Conservation (phyloP, 495 filamentous ascomycete species). For the Penicillium mononematosum region DNA sequence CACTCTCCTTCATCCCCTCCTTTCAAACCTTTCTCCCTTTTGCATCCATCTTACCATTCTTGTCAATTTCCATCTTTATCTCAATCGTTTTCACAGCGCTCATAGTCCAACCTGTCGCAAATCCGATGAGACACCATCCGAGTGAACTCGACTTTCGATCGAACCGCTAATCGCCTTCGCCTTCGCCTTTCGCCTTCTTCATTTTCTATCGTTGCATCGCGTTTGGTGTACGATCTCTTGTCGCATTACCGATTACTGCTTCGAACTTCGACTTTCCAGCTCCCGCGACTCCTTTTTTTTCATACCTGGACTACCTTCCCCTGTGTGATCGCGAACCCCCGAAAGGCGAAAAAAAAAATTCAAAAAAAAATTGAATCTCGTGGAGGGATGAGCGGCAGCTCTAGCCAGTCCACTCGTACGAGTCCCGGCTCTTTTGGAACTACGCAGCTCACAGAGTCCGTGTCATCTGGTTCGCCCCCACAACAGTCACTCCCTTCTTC, state of each 20-base stretch:
- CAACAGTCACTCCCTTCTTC: constrained; percentile 40
- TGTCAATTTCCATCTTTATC: constrained; percentile 22
- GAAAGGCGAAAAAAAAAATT: constrained; percentile 29
- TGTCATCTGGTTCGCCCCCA: constrained; percentile 48
- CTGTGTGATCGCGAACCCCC: constrained; percentile 20
- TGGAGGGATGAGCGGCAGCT: constrained; percentile 51
- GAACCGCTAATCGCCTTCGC: constrained; percentile 20
- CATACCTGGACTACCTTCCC: neutral
- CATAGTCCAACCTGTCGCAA: constrained; percentile 23
- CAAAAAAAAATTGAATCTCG: constrained; percentile 20
- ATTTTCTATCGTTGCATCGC: constrained; percentile 16
- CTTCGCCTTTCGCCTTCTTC: constrained; percentile 4
- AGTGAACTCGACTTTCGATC: constrained; percentile 18
- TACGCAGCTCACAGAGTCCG: constrained; percentile 46
- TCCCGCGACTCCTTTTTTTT: constrained; percentile 22
- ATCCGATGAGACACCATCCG: constrained; percentile 26
- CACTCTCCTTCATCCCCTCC: constrained; percentile 16
- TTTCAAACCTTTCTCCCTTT: constrained; percentile 11
- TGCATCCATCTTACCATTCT: constrained; percentile 17
- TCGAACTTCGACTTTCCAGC: constrained; percentile 19
- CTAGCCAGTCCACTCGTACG: constrained; percentile 49
- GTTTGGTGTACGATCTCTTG: constrained; percentile 7
- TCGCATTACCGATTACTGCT: constrained; percentile 22
- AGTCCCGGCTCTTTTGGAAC: constrained; percentile 50
- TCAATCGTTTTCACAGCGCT: constrained; percentile 6